Evolutionary conservation across 345 rosid species (phyloP), one percentile per base, ranked within the genome.

Genomic region (Anacardium occidentale): DNA sequence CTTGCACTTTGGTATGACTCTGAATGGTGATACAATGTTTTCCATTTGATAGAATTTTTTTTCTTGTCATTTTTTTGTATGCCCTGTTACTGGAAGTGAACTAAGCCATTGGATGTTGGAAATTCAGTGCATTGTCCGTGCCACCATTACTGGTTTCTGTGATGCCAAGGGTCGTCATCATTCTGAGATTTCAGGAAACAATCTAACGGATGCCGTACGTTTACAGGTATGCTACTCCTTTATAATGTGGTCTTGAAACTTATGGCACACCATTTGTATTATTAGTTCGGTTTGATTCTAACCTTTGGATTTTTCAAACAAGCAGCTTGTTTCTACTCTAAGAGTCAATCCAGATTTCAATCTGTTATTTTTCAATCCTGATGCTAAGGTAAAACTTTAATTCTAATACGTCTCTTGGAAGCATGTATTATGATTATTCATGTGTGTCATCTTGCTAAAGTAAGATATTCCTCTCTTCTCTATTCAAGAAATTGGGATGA

Each of bases 321-420:
- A 85, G 91, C 95, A 94, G 98, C 86, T 94, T 75, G 95, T 94
- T 85, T 91, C 98, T 58, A 79, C 89, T 53, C 75, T 91, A 77
- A 83, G 84, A 82, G 87, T 91, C 69, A 69, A 82, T 71, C 98
- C 98, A 5, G 97, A 85, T 78, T 90, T 86, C 91, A 90, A 64
- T 83, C 79, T 94, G 83, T 75, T 94, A 68, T 84, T 76, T 78
- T 85, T 87, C 81, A 87, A 87, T 79, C 93, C 93, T 68, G 78
- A 74, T 80, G 93, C 95, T 53, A 89, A 90, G 98, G 98, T 89
- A 50, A 94, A 69, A 75, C 70, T 73, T 64, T 50, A 42, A 32
- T 68, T 5, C 67, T n/a, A n/a, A 70, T 66, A 50, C 57, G 64
- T 75, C 54, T 21, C n/a, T 17, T 45, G 10, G 4, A 42, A 54